phyloP scores from a whole-genome alignment of 176 grass and related monocot species.

The Elaeis guineensis region DNA sequence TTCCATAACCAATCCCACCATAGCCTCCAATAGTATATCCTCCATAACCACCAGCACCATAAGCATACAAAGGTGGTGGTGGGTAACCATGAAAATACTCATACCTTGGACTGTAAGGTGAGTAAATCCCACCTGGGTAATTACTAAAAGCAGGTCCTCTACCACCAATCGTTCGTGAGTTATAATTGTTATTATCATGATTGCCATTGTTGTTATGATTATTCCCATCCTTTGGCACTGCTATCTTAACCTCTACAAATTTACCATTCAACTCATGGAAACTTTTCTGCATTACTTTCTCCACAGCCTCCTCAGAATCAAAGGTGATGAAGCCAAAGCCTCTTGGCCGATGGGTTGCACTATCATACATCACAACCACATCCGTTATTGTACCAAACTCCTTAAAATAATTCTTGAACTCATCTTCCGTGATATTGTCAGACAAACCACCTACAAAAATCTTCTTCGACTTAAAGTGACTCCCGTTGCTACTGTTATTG shows the following conservation, averaged over 20 bases:
- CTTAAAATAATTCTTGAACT: conserved; percentile 17
- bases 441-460: conserved; percentile 23
- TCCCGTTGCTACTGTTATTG: conserved; percentile 1
- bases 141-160: conserved; percentile 11
- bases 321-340: conserved; percentile 28
- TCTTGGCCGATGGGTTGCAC: conserved; percentile 8
- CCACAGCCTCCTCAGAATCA: conserved; percentile 6
- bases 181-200: background rate
- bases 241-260: conserved; percentile 21
- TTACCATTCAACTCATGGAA: conserved; percentile 22
- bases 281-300: conserved; percentile 7
- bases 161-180: background rate
- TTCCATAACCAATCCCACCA: conserved; percentile 18
- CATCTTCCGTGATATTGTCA: conserved; percentile 3
- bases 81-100: background rate
- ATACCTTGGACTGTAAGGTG: conserved; percentile 1
- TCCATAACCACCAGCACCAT: conserved; percentile 3
- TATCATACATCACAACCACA: conserved; percentile 15
- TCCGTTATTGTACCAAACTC: conserved; percentile 21
- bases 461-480: conserved; percentile 1
- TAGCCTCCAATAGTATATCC: conserved; percentile 1
- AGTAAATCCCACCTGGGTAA: background rate
- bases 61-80: conserved; percentile 9
- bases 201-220: background rate
- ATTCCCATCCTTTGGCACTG: conserved; percentile 10